Percentiles rank a stretch among this genome's conserved stretches.
Conservation (phyloP, 192 early-diverging fungal genomes). For the Diversispora eburnea region DNA sequence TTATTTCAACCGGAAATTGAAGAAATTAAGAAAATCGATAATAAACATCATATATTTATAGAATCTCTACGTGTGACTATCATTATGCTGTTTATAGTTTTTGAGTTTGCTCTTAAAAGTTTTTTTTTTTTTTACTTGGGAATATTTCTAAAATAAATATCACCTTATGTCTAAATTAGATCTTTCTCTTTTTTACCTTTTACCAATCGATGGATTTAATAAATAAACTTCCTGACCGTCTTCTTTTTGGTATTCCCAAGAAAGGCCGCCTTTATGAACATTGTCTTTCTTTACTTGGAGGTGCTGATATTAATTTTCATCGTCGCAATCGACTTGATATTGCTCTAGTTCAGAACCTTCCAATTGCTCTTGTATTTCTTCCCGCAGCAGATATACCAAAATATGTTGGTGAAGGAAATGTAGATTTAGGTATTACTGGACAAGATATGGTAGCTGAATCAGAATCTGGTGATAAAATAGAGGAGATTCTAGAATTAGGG, state of each 20-base stretch:
- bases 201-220: conserved; percentile 48
- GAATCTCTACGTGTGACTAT: too few relatives aligned
- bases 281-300: conserved; percentile 73
- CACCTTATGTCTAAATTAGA: too few relatives aligned
- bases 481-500: conserved; percentile 69
- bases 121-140: too few relatives aligned
- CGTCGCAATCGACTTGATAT: conserved; percentile 95
- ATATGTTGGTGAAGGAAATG: conserved; percentile 91
- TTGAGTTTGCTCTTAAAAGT: too few relatives aligned
- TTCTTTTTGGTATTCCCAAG: conserved; percentile 97
- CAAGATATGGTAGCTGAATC: conserved; percentile 92
- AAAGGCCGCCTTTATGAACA: conserved; percentile 96
- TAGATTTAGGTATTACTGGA: conserved; percentile 96
- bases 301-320: conserved; percentile 94
- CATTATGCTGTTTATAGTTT: too few relatives aligned
- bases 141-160: too few relatives aligned
- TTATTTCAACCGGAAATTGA: too few relatives aligned
- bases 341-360: conserved; percentile 90
- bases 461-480: conserved; percentile 63
- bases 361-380: conserved; percentile 91
- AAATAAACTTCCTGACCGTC: conserved; percentile 60
- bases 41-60: too few relatives aligned
- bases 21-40: too few relatives aligned
- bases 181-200: too few relatives aligned
- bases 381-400: conserved; percentile 95